These are phyloP conservation scores for Tetraselmis striata DNA, from an alignment of 139 green algal species.

Conservation along the genomic window DNA sequence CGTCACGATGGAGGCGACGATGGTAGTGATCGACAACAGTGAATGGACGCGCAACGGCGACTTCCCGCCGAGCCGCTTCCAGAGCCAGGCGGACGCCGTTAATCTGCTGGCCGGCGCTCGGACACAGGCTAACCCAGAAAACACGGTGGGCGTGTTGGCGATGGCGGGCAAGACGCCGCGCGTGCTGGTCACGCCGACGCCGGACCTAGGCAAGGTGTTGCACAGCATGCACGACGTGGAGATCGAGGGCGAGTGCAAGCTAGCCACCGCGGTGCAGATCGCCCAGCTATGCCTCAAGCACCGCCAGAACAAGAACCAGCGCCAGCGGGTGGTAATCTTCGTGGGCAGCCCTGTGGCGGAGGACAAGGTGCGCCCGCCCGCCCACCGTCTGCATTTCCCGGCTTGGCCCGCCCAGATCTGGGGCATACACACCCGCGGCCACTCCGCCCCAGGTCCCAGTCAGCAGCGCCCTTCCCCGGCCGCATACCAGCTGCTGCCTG, in stretches of 20 bases:
- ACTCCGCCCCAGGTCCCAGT: neutral
- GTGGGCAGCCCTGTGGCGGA: conserved; percentile 82
- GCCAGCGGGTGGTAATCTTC: conserved; percentile 96
- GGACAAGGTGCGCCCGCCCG: conserved; percentile 51
- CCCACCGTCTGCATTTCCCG: too few species aligned
- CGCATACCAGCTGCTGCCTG: neutral
- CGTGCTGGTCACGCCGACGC: conserved; percentile 93
- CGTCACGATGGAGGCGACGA: conserved; percentile 88
- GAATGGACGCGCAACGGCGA: conserved; percentile 94
- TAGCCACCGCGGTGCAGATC: conserved; percentile 84
- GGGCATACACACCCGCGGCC: too few species aligned
- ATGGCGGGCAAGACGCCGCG: conserved; percentile 88
- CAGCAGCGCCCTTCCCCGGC: neutral
- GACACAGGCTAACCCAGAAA: conserved; percentile 94
- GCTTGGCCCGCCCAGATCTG: neutral
- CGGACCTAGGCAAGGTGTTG: conserved; percentile 93
- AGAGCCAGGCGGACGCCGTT: conserved; percentile 92
- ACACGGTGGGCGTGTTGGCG: conserved; percentile 93
- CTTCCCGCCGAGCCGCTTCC: conserved; percentile 87
- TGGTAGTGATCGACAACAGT: conserved; percentile 93
- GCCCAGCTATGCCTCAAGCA: conserved; percentile 99
- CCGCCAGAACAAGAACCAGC: conserved; percentile 98
- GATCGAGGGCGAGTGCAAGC: conserved; percentile 77
- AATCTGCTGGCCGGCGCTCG: conserved; percentile 96
- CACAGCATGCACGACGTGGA: conserved; percentile 82